Evolutionary conservation across 768 basidiomycete genomes (phyloP).

Genomic region (Russula virescens): DNA sequence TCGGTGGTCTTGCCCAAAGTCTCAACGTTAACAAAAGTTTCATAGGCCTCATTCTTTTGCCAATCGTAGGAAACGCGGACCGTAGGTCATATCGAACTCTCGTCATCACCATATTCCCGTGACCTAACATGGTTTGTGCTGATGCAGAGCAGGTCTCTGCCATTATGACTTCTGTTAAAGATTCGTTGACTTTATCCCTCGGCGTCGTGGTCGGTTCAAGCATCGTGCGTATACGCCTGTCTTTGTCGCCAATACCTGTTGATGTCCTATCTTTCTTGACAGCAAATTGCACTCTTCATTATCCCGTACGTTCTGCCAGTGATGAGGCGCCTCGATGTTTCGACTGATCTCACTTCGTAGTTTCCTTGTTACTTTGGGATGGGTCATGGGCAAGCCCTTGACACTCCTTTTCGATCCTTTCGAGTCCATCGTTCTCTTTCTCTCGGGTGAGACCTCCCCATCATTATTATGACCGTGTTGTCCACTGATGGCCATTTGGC

Average conservation of each 20-base stretch:
- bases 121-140: slow-evolving; percentile 3
- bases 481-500: not conserved
- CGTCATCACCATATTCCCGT: not conserved
- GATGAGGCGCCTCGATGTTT: not conserved
- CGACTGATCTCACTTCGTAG: slow-evolving; percentile 32
- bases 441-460: slow-evolving; percentile 34
- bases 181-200: slow-evolving; percentile 80
- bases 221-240: slow-evolving; percentile 47
- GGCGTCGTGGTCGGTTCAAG: slow-evolving; percentile 87
- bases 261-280: not conserved
- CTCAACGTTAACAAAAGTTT: slow-evolving; percentile 69
- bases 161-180: slow-evolving; percentile 85
- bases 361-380: slow-evolving; percentile 70
- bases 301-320: slow-evolving; percentile 63
- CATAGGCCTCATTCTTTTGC: slow-evolving; percentile 81
- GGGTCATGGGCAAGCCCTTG: slow-evolving; percentile 76
- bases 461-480: not conserved
- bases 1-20: slow-evolving; percentile 57
- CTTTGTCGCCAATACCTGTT: not conserved
- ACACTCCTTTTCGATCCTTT: slow-evolving; percentile 85
- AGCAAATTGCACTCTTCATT: slow-evolving; percentile 84
- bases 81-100: slow-evolving; percentile 35
- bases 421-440: slow-evolving; percentile 64
- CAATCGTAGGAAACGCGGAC: slow-evolving; percentile 90
- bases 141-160: slow-evolving; percentile 78